Conservation (phyloP, 2,329 filamentous ascomycete species). For the Lasiodiplodia citricola region DNA sequence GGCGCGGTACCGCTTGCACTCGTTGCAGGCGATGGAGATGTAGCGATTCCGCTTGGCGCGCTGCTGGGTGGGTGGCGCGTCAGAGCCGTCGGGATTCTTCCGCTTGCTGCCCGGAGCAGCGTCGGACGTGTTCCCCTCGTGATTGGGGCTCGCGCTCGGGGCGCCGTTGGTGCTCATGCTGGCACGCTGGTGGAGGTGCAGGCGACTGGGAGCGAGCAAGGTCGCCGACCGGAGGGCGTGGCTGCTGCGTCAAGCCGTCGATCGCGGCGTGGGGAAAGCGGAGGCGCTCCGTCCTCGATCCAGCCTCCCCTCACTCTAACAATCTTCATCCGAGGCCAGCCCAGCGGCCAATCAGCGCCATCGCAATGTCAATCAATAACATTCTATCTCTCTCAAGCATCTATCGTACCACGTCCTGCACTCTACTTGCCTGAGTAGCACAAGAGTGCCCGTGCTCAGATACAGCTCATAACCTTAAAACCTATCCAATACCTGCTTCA, state of each 20-base stretch:
- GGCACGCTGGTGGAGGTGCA: background rate
- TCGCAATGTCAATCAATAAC: no score
- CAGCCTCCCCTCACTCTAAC: background rate
- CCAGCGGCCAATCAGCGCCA: background rate
- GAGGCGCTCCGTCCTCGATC: conserved; percentile 16
- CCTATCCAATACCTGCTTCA: no score
- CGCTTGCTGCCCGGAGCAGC: conserved; percentile 43
- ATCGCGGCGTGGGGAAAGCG: conserved; percentile 19
- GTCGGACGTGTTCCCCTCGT: conserved; percentile 31
- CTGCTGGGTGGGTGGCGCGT: conserved; percentile 45
- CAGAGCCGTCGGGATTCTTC: conserved; percentile 46
- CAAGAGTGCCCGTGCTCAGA: no score
- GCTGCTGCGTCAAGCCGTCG: conserved; percentile 10
- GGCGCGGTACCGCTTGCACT: conserved; percentile 39
- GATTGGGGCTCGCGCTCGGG: conserved; percentile 42
- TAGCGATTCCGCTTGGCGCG: conserved; percentile 70
- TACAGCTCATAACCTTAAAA: no score
- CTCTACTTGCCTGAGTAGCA: no score
- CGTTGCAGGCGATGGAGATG: conserved; percentile 70
- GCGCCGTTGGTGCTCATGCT: conserved; percentile 34
- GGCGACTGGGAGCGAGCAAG: background rate
- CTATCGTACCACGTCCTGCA: no score
- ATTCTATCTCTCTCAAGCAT: background rate
- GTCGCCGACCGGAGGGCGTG: conserved; percentile 1
- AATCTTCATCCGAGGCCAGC: background rate